Conservation (phyloP, 768 basidiomycete genomes). For the Xerocomellus dryophilus region DNA sequence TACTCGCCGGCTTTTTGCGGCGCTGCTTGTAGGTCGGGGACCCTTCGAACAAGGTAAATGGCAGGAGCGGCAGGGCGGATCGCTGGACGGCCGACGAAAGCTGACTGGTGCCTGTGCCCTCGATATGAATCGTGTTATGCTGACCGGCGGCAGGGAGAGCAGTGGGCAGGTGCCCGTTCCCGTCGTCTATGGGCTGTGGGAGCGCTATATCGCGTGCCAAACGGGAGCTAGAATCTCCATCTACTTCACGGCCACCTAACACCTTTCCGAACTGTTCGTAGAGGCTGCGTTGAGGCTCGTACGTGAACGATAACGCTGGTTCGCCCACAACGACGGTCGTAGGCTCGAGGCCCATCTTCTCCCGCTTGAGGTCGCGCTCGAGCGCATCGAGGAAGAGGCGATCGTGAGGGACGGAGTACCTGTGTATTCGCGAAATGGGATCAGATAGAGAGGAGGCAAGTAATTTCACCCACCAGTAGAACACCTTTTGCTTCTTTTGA, state of each 20-base stretch:
- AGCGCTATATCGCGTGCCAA: conserved; percentile 27
- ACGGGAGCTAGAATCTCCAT: conserved; percentile 35
- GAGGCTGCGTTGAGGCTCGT: conserved; percentile 79
- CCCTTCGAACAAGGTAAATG: conserved; percentile 77
- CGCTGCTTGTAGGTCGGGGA: conserved; percentile 87
- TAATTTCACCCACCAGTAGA: conserved; percentile 72
- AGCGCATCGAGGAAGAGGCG: conserved; percentile 95
- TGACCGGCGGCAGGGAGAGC: conserved; percentile 6
- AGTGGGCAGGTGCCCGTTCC: conserved; percentile 14
- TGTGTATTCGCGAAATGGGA: conserved; percentile 27
- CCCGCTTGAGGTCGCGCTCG: conserved; percentile 93
- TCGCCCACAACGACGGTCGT: conserved; percentile 77
- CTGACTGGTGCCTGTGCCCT: conserved; percentile 17
- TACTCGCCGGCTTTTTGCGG: conserved; percentile 64
- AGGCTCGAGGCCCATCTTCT: conserved; percentile 85
- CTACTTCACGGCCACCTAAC: conserved; percentile 34
- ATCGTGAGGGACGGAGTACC: conserved; percentile 97
- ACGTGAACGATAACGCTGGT: conserved; percentile 84
- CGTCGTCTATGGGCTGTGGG: conserved; percentile 10
- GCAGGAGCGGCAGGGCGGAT: conserved; percentile 46
- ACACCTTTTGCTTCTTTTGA: conserved; percentile 99
- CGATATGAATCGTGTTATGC: conserved; percentile 26
- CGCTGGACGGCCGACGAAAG: conserved; percentile 20
- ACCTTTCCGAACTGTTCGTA: conserved; percentile 81
- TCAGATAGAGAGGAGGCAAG: not conserved